These are phyloP conservation scores for Taphrina sp. DNA, from an alignment of 1,139 yeast species.

Conservation along the genomic window DNA sequence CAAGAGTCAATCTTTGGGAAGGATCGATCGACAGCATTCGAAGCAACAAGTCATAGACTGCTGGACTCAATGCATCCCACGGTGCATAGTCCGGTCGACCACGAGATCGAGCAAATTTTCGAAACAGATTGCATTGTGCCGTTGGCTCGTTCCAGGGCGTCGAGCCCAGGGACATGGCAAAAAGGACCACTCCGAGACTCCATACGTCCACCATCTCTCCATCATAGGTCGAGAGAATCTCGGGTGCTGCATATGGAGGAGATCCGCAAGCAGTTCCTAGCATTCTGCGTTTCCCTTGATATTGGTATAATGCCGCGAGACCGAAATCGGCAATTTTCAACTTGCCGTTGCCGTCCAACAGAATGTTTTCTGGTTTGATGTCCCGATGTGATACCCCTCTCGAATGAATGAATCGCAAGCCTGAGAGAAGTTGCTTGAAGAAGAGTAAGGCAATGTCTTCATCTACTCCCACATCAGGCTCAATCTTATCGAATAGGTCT, in stretches of 20 bases:
- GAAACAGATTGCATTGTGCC: constrained; percentile 45
- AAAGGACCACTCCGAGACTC: constrained; percentile 63
- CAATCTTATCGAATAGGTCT: constrained; percentile 66
- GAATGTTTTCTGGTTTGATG: constrained; percentile 85
- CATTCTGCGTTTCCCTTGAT: constrained; percentile 48
- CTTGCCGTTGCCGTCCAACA: constrained; percentile 66
- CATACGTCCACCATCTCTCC: constrained; percentile 59
- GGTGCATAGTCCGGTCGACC: constrained; percentile 51
- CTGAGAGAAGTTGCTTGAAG: constrained; percentile 60
- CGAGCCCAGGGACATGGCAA: constrained; percentile 59
- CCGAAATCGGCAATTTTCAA: constrained; percentile 69
- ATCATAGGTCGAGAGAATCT: constrained; percentile 48
- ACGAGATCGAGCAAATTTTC: constrained; percentile 50
- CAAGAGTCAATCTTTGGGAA: constrained; percentile 47
- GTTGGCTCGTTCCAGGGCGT: constrained; percentile 67
- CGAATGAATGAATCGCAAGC: constrained; percentile 59
- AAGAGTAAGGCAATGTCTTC: constrained; percentile 66
- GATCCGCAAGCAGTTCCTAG: constrained; percentile 52
- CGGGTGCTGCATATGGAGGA: constrained; percentile 74
- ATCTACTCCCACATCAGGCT: constrained; percentile 68
- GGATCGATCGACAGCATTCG: constrained; percentile 54
- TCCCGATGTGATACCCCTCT: constrained; percentile 78
- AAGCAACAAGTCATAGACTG: constrained; percentile 53
- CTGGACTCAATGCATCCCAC: constrained; percentile 54
- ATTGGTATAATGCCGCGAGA: constrained; percentile 58